These are phyloP conservation scores for Protea cynaroides DNA, from an alignment of 164 flowering plant genomes.

Conservation along the genomic window DNA sequence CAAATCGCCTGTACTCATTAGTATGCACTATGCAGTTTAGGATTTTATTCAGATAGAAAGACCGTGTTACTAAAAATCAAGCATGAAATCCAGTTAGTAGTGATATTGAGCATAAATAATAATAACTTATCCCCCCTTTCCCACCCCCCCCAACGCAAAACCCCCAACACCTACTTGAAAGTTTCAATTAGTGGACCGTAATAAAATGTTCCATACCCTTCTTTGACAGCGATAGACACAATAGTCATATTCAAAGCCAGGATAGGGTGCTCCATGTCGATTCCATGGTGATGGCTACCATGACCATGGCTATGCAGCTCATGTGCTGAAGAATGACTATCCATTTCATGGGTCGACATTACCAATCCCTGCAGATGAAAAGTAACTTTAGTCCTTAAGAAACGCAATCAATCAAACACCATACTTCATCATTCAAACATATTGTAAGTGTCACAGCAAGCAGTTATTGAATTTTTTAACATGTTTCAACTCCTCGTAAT, in stretches of 20 bases:
- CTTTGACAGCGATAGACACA: constrained; percentile 71
- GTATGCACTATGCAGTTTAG: too few relatives aligned
- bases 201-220: constrained; percentile 50
- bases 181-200: neutral
- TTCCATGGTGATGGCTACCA: constrained; percentile 75
- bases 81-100: neutral
- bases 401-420: neutral
- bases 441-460: too few relatives aligned
- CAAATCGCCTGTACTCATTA: too few relatives aligned
- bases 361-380: constrained; percentile 47
- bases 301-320: constrained; percentile 40
- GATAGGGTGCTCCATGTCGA: constrained; percentile 82
- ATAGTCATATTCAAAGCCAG: constrained; percentile 82
- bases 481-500: too few relatives aligned
- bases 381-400: neutral
- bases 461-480: too few relatives aligned
- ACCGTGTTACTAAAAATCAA: neutral
- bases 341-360: constrained; percentile 50
- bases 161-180: neutral
- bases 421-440: neutral
- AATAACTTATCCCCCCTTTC: too few relatives aligned
- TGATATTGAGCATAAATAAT: neutral
- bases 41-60: too few relatives aligned
- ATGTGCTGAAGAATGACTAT: constrained; percentile 36
- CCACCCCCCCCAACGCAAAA: too few relatives aligned